These are phyloP conservation scores for Marasmius fiardii DNA, from an alignment of 1,284 basidiomycete genomes.

Conservation along the genomic window DNA sequence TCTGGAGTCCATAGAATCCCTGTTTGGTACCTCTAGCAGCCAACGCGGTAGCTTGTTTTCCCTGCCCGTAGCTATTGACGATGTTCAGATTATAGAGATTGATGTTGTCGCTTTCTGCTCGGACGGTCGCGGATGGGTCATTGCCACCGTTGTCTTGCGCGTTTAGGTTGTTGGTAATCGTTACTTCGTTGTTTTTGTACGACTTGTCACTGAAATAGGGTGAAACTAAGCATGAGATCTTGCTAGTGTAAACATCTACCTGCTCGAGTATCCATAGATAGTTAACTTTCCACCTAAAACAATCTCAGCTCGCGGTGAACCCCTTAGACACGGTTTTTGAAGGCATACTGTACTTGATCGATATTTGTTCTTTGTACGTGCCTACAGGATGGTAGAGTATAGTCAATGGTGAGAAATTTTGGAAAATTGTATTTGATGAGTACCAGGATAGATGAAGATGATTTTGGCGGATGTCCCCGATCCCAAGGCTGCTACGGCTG, in stretches of 20 bases:
- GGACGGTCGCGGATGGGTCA: constrained; percentile 19
- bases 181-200: constrained; percentile 23
- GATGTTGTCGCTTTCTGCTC: constrained; percentile 16
- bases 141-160: constrained; percentile 22
- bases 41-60: constrained; percentile 24
- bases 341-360: constrained; percentile 15
- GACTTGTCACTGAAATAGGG: constrained; percentile 15
- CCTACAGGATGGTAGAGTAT: neutral
- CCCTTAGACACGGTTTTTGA: neutral
- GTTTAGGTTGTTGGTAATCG: constrained; percentile 25
- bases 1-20: constrained; percentile 22
- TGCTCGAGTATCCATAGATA: constrained; percentile 23
- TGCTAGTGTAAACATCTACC: constrained; percentile 10
- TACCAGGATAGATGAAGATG: constrained; percentile 24
- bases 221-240: neutral
- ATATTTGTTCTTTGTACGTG: constrained; percentile 25
- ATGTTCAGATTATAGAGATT: constrained; percentile 25
- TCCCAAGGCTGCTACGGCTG: constrained; percentile 20
- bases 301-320: neutral
- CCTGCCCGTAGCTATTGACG: constrained; percentile 22
- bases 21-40: constrained; percentile 20
- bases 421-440: neutral
- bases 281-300: constrained; percentile 11
- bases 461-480: constrained; percentile 16
- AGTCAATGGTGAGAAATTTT: neutral